A percentile compares a stretch with the other conserved stretches of the same genome.
Evolutionary conservation across 2,329 filamentous ascomycete species (phyloP).

Genomic region (Bipolaris sorokiniana): DNA sequence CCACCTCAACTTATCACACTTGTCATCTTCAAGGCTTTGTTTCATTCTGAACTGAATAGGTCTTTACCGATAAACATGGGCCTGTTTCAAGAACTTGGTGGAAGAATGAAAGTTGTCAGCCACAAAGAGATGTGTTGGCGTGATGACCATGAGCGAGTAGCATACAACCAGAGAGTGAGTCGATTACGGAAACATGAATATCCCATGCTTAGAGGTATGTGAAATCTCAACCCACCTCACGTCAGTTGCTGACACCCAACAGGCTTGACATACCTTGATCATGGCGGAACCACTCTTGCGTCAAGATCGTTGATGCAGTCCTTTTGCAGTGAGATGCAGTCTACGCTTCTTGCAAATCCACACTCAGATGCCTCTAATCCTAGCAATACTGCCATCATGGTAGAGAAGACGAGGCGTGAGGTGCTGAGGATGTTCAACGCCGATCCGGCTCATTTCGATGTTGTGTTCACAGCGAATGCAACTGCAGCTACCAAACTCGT

Average conservation of each 20-base stretch:
- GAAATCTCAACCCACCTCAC: background rate
- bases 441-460: slow-evolving; percentile 77
- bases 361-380: slow-evolving; percentile 68
- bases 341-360: slow-evolving; percentile 70
- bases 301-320: slow-evolving; percentile 63
- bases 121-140: background rate
- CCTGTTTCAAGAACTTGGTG: background rate
- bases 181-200: slow-evolving; percentile 29
- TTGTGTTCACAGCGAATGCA: slow-evolving; percentile 92
- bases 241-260: slow-evolving; percentile 1
- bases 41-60: background rate
- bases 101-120: background rate
- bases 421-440: slow-evolving; percentile 77
- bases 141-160: slow-evolving; percentile 6
- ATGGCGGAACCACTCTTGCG: slow-evolving; percentile 56
- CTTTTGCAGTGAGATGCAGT: slow-evolving; percentile 62
- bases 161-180: slow-evolving; percentile 21
- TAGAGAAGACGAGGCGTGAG: slow-evolving; percentile 53
- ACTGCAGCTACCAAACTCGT: slow-evolving; percentile 89
- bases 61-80: background rate
- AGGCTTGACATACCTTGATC: slow-evolving; percentile 53
- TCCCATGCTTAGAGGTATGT: slow-evolving; percentile 35
- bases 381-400: slow-evolving; percentile 63
- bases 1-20: background rate
- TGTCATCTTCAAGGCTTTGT: background rate